phyloP scores from a whole-genome alignment of 495 filamentous ascomycete species.

The Aspergillus steynii region DNA sequence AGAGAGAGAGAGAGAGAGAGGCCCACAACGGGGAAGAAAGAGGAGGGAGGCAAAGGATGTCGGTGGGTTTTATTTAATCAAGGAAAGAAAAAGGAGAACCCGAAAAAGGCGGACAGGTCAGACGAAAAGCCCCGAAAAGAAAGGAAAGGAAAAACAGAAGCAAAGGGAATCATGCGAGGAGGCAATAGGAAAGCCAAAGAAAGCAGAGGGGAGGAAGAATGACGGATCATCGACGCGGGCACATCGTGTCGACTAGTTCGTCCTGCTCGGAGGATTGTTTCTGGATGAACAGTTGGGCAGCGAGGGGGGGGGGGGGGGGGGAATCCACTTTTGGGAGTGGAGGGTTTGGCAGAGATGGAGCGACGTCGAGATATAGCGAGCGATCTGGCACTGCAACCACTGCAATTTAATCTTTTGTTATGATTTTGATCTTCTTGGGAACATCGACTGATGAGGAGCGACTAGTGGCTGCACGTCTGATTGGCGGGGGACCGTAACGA shows the following conservation, averaged over 20 bases:
- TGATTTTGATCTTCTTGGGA: too few relatives aligned
- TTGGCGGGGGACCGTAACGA: too few relatives aligned
- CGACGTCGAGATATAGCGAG: background rate
- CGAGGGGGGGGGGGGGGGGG: constrained; percentile 5
- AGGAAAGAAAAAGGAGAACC: constrained; percentile 9
- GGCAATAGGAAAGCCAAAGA: background rate
- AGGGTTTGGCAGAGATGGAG: too few relatives aligned
- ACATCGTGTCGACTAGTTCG: constrained; percentile 15
- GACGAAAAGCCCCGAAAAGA: constrained; percentile 7
- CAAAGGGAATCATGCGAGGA: background rate
- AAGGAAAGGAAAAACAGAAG: constrained; percentile 15
- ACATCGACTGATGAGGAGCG: too few relatives aligned
- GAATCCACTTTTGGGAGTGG: background rate
- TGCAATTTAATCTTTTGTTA: background rate
- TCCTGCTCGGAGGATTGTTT: constrained; percentile 19
- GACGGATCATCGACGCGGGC: constrained; percentile 22
- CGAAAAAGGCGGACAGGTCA: constrained; percentile 7
- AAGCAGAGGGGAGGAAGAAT: constrained; percentile 6
- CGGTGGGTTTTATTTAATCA: background rate
- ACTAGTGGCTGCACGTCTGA: too few relatives aligned
- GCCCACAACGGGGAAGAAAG: constrained; percentile 5
- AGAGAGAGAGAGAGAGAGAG: constrained; percentile 6
- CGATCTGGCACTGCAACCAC: background rate
- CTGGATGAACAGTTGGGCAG: constrained; percentile 15
- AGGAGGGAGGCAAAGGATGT: constrained; percentile 7